Evolutionary conservation across 768 basidiomycete species (phyloP).

Genomic region (Sarcomyxa edulis): DNA sequence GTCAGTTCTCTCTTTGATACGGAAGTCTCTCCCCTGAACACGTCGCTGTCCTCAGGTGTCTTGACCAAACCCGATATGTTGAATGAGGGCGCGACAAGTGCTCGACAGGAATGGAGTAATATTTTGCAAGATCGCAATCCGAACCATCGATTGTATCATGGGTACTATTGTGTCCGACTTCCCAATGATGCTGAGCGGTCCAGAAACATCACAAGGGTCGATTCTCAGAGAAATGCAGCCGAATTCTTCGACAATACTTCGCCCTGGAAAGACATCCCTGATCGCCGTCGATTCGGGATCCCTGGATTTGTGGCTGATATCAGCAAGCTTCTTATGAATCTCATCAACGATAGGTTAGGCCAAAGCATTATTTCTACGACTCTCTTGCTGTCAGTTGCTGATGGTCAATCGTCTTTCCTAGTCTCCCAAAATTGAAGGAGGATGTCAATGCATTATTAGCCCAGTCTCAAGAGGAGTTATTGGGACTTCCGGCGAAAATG

Average conservation of each 20-base stretch:
- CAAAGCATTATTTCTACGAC: not conserved
- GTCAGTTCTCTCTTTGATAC: constrained; percentile 22
- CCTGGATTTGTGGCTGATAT: constrained; percentile 46
- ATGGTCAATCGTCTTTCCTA: constrained; percentile 15
- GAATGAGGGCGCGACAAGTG: constrained; percentile 31
- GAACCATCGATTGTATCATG: constrained; percentile 39
- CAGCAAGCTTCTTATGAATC: constrained; percentile 42
- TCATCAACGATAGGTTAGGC: constrained; percentile 51
- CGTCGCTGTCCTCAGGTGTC: constrained; percentile 36
- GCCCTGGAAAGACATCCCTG: constrained; percentile 49
- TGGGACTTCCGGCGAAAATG: constrained; percentile 32
- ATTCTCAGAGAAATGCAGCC: constrained; percentile 29
- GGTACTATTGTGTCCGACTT: constrained; percentile 65
- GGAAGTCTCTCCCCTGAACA: not conserved
- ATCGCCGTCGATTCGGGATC: constrained; percentile 46
- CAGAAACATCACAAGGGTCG: constrained; percentile 25
- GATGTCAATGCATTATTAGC: constrained; percentile 35
- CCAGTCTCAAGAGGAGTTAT: constrained; percentile 25
- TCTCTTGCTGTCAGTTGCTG: not conserved
- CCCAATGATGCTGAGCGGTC: constrained; percentile 53
- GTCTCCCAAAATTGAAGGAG: constrained; percentile 39
- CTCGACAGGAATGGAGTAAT: constrained; percentile 41
- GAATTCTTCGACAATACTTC: constrained; percentile 40
- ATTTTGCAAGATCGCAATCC: constrained; percentile 42
- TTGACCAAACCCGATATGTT: constrained; percentile 68